These are phyloP conservation scores for Lactarius hatsudake DNA, from an alignment of 768 basidiomycete genomes.

Conservation along the genomic window DNA sequence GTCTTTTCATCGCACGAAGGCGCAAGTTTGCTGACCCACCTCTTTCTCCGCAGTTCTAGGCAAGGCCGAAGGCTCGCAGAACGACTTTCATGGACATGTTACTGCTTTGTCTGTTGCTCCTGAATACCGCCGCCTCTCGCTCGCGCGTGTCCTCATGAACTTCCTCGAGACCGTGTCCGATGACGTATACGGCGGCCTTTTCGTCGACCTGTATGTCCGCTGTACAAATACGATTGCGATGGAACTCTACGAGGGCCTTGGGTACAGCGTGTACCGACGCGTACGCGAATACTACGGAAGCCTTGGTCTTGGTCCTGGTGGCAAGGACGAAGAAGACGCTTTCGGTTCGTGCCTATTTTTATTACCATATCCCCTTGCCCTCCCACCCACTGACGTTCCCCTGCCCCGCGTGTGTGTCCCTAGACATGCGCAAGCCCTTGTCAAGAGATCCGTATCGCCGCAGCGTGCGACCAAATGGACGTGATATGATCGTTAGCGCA, in stretches of 20 bases:
- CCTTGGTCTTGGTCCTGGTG: slow-evolving; percentile 72
- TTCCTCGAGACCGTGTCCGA: slow-evolving; percentile 86
- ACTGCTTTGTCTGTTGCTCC: slow-evolving; percentile 95
- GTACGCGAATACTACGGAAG: slow-evolving; percentile 89
- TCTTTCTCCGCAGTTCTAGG: slow-evolving; percentile 65
- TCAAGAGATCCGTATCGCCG: slow-evolving; percentile 58
- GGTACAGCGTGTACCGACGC: slow-evolving; percentile 88
- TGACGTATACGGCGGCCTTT: slow-evolving; percentile 76
- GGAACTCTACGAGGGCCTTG: slow-evolving; percentile 87
- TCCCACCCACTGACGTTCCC: background rate
- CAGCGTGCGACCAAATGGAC: slow-evolving; percentile 67
- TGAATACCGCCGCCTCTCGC: slow-evolving; percentile 82
- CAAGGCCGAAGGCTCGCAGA: slow-evolving; percentile 77
- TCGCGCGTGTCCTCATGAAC: slow-evolving; percentile 84
- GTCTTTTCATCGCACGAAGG: no score
- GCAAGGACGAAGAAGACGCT: slow-evolving; percentile 83
- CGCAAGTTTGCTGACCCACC: background rate
- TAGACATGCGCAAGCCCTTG: slow-evolving; percentile 73
- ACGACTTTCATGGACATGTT: slow-evolving; percentile 92
- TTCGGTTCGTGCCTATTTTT: slow-evolving; percentile 61
- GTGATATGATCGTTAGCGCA: slow-evolving; percentile 66
- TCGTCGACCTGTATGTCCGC: slow-evolving; percentile 95
- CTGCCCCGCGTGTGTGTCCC: slow-evolving; percentile 1
- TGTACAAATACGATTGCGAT: slow-evolving; percentile 84
- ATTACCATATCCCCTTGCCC: background rate